A percentile compares a stretch with the other conserved stretches of the same genome.
phyloP scores from a whole-genome alignment of 2,329 filamentous ascomycete genomes.

The Xylariaceae sp. region DNA sequence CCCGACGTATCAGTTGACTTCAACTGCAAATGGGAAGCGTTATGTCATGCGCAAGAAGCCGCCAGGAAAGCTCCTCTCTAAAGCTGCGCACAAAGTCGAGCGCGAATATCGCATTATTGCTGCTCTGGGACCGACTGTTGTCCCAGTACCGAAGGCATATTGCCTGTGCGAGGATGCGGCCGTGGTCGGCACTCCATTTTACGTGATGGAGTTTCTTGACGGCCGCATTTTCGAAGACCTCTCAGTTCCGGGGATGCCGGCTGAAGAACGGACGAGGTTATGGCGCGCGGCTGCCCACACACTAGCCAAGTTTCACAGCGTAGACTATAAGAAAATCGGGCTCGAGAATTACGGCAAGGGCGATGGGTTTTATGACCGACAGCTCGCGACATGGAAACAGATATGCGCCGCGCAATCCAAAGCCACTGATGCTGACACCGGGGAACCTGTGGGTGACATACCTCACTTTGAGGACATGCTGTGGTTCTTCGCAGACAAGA shows the following conservation, averaged over 20 bases:
- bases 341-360: slow-evolving; percentile 70
- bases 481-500: slow-evolving; percentile 67
- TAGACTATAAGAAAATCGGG: slow-evolving; percentile 62
- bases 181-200: slow-evolving; percentile 87
- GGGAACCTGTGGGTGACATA: slow-evolving; percentile 72
- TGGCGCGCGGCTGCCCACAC: slow-evolving; percentile 83
- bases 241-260: slow-evolving; percentile 66
- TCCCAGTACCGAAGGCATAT: slow-evolving; percentile 80
- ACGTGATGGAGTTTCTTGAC: slow-evolving; percentile 94
- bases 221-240: slow-evolving; percentile 92
- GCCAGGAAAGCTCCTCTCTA: slow-evolving; percentile 86
- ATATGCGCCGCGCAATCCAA: slow-evolving; percentile 75
- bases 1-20: slow-evolving; percentile 89
- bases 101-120: slow-evolving; percentile 89
- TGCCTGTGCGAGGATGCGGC: slow-evolving; percentile 78
- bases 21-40: slow-evolving; percentile 60
- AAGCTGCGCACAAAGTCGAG: slow-evolving; percentile 94
- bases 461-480: slow-evolving; percentile 81
- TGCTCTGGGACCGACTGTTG: slow-evolving; percentile 72
- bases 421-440: slow-evolving; percentile 72
- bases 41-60: slow-evolving; percentile 98
- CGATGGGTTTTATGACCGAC: slow-evolving; percentile 77
- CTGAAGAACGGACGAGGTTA: slow-evolving; percentile 69
- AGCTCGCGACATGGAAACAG: slow-evolving; percentile 75
- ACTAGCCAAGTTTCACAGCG: slow-evolving; percentile 78